Conservation (phyloP, 1,139 yeast species). For the Saccharomyces uvarum region DNA sequence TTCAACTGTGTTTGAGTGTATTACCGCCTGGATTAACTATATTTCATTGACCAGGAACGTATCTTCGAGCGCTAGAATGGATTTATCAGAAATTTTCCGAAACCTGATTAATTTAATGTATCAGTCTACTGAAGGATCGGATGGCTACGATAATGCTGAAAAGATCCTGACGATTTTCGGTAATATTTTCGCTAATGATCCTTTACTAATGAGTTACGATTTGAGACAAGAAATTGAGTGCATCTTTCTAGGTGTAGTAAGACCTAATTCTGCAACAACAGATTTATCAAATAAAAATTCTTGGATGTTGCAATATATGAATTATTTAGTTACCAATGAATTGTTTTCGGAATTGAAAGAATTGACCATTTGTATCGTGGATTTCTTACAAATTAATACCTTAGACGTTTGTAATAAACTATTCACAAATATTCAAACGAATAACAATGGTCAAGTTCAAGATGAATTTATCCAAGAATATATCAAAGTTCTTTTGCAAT, state of each 20-base stretch:
- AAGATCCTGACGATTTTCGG: slow-evolving; percentile 24
- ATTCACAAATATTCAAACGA: slow-evolving; percentile 30
- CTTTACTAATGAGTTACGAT: slow-evolving; percentile 30
- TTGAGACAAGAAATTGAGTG: slow-evolving; percentile 29
- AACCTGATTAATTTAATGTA: slow-evolving; percentile 30
- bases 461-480: slow-evolving; percentile 33
- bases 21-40: slow-evolving; percentile 38
- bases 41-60: slow-evolving; percentile 37
- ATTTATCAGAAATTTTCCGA: slow-evolving; percentile 33
- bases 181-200: slow-evolving; percentile 32
- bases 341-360: slow-evolving; percentile 41
- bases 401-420: slow-evolving; percentile 43
- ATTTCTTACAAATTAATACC: slow-evolving; percentile 47
- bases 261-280: slow-evolving; percentile 11
- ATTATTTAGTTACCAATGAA: slow-evolving; percentile 35
- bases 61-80: slow-evolving; percentile 34
- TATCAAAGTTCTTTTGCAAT: slow-evolving; percentile 43
- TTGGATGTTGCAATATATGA: slow-evolving; percentile 38
- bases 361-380: slow-evolving; percentile 45
- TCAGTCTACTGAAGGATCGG: slow-evolving; percentile 18
- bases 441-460: slow-evolving; percentile 10
- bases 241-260: slow-evolving; percentile 31
- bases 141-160: slow-evolving; percentile 23
- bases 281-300: slow-evolving; percentile 18
- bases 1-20: slow-evolving; percentile 28